Evolutionary conservation across 192 early-diverging fungal species (phyloP).

Genomic region (Coemansia sp.): DNA sequence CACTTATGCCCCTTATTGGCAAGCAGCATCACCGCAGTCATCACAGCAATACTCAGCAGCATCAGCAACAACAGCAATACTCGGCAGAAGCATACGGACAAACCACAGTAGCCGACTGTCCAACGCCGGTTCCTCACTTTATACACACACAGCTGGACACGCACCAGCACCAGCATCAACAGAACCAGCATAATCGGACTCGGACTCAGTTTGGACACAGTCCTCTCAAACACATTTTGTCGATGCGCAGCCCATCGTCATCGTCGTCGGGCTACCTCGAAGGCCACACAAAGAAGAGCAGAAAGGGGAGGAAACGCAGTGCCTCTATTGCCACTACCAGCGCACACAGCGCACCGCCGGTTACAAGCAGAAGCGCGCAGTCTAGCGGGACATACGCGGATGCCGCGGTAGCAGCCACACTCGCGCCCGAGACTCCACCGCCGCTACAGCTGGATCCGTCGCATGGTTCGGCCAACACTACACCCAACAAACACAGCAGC

Average conservation of each 20-base stretch:
- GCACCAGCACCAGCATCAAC: neutral
- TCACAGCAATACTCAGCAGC: no score
- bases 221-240: no score
- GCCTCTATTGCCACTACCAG: neutral
- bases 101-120: neutral
- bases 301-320: neutral
- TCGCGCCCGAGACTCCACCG: neutral
- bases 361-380: constrained; percentile 12
- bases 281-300: neutral
- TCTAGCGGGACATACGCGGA: constrained; percentile 32
- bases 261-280: neutral
- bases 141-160: neutral
- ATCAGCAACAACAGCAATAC: no score
- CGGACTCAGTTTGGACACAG: no score
- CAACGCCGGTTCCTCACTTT: neutral
- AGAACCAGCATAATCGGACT: no score
- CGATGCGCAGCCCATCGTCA: no score
- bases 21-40: no score
- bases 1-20: no score
- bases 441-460: neutral
- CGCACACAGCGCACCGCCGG: neutral
- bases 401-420: constrained; percentile 4
- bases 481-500: neutral
- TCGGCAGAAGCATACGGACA: neutral
- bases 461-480: neutral